Base-by-base conservation (phyloP, 805 yeast species). In the Ogataea minuta region DNA sequence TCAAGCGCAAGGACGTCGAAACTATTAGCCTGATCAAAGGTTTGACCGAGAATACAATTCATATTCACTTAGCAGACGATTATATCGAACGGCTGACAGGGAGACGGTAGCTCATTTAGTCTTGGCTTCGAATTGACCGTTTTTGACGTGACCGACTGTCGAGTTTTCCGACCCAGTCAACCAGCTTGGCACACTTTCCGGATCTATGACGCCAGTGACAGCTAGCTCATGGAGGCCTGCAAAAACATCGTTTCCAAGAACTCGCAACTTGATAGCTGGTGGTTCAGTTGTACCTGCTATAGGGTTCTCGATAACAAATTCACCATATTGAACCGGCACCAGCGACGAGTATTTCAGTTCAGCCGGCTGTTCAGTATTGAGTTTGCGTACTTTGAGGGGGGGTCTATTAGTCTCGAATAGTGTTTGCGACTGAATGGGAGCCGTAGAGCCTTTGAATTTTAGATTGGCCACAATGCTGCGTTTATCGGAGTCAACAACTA, bases 151-250 rank as follows among this genome's bases (percentile, higher is more conserved):
- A 0, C 89, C 89, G 25, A 74, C 64, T 28, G 63, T 61, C 1
- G 60, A 50, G 0, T 84, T 83, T 45, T 80, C 81, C 56, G 84
- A 88, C 2, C 95, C 95, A 4, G 90, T 78, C 23, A 86, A 58
- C 90, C 89, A 86, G 21, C 78, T 73, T 1, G 95, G 95, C 11
- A 84, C 61, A 0, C 49, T 64, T n/a, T 69, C 63, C 0, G 84
- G 72, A 48, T 83, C 72, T 2, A 80, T 60, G 0, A 70, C 51
- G 1, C 67, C 72, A 46, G 63, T 41, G 36, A 66, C 66, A 19
- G 88, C 74, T 12, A 86, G 64, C 52, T 84, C 81, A 57, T 84
- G 88, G 26, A 86, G 53, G 0, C 95, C 95, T 2, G 78, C 95
- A 68, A 80, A 86, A 0, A 87, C 72, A 55, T 86, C 95, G 13